These are phyloP conservation scores for Urochloa ruziziensis DNA, from an alignment of 176 grass and related monocot genomes.

Conservation along the genomic window DNA sequence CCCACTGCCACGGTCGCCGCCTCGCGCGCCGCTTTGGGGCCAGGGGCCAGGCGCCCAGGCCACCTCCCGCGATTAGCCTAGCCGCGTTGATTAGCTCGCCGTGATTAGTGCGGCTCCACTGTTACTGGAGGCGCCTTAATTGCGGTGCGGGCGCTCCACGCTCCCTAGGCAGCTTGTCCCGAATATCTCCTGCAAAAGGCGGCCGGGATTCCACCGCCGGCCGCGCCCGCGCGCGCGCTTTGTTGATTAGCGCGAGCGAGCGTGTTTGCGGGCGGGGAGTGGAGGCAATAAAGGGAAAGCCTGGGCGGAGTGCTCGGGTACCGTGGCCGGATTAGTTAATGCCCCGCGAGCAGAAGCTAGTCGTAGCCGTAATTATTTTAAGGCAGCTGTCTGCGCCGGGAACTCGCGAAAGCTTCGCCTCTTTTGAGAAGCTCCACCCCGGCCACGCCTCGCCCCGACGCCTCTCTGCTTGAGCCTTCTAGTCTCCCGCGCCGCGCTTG, in stretches of 20 bases:
- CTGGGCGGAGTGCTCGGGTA: neutral
- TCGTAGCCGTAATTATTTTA: constrained; percentile 46
- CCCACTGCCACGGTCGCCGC: constrained; percentile 5
- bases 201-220: constrained; percentile 1
- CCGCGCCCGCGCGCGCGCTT: neutral
- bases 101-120: neutral
- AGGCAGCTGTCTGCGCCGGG: constrained; percentile 45
- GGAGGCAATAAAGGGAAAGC: constrained; percentile 28
- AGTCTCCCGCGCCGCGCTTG: constrained; percentile 13
- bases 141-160: constrained; percentile 1
- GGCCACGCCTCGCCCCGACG: constrained; percentile 32
- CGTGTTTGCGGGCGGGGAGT: neutral
- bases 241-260: neutral
- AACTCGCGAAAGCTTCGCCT: constrained; percentile 56
- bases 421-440: constrained; percentile 68
- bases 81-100: neutral
- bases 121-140: constrained; percentile 6
- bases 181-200: neutral
- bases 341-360: neutral
- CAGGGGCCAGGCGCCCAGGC: too few relatives aligned
- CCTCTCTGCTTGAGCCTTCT: neutral
- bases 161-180: neutral
- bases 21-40: too few relatives aligned
- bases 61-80: neutral
- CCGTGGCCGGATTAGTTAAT: constrained; percentile 26